These are phyloP conservation scores for Trichocomaceae sp. DNA, from an alignment of 2,329 filamentous ascomycete genomes.

Conservation along the genomic window DNA sequence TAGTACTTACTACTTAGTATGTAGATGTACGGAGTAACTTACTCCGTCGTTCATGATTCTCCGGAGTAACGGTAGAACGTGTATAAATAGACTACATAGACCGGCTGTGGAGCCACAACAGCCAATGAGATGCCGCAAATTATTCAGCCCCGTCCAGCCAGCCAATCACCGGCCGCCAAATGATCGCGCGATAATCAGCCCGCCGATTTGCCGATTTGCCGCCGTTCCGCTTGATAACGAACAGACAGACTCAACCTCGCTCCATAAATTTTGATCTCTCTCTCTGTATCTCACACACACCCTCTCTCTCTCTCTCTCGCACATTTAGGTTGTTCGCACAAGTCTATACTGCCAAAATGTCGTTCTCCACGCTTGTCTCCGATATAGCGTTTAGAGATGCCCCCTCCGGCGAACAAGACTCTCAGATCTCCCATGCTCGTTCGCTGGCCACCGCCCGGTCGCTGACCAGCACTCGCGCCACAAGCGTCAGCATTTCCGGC, in stretches of 20 bases:
- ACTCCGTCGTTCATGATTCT: too few species aligned
- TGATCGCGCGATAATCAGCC: too few species aligned
- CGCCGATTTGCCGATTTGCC: neutral
- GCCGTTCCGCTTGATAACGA: neutral
- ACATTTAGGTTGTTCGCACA: neutral
- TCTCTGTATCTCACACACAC: too few species aligned
- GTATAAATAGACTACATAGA: too few species aligned
- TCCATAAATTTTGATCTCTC: too few species aligned
- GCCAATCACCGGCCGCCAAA: neutral
- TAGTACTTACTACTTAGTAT: too few species aligned
- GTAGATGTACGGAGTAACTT: too few species aligned
- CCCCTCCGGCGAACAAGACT: constrained; percentile 37
- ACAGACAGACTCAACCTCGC: too few species aligned
- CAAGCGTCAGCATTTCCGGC: constrained; percentile 47
- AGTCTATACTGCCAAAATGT: constrained; percentile 29
- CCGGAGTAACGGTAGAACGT: too few species aligned
- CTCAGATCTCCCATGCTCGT: constrained; percentile 36
- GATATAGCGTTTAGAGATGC: constrained; percentile 43
- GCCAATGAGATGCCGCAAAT: neutral
- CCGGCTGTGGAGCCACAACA: neutral
- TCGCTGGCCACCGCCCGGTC: constrained; percentile 37
- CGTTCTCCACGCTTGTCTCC: constrained; percentile 46
- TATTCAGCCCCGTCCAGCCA: neutral
- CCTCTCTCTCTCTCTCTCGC: too few species aligned
- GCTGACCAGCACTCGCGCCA: constrained; percentile 43